phyloP scores from a whole-genome alignment of 2,329 filamentous ascomycete species.

The Neoascochyta sp. region DNA sequence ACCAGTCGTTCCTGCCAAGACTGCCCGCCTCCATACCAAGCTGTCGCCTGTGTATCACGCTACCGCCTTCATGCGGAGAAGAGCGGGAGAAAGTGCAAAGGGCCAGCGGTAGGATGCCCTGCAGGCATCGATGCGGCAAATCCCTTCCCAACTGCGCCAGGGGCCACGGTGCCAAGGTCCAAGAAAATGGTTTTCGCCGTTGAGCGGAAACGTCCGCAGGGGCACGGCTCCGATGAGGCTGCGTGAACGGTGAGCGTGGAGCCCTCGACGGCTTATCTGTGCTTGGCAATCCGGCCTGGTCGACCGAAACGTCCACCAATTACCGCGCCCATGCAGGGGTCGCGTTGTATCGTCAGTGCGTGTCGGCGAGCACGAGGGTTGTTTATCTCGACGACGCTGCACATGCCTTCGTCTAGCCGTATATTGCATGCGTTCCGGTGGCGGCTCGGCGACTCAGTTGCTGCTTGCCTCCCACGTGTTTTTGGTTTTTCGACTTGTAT shows the following conservation, averaged over 20 bases:
- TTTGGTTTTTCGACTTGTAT: no score
- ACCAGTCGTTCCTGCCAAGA: no score
- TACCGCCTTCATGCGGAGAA: neutral
- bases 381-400: no score
- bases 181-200: conserved; percentile 1
- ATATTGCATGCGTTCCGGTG: no score
- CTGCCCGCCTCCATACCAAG: no score
- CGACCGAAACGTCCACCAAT: no score
- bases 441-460: no score
- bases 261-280: conserved; percentile 24
- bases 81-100: conserved; percentile 2
- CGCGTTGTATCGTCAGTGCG: no score
- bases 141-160: conserved; percentile 2
- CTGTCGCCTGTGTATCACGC: neutral
- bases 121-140: neutral
- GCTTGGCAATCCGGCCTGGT: conserved; percentile 9
- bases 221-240: conserved; percentile 1
- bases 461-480: no score
- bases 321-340: no score
- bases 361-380: no score
- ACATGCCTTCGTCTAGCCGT: no score
- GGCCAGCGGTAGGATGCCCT: conserved; percentile 2
- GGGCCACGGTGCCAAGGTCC: conserved; percentile 3
- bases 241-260: conserved; percentile 33
- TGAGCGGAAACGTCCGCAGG: conserved; percentile 4